Conservation (phyloP, 169 alveolate species). For the Cryptosporidium ubiquitum region DNA sequence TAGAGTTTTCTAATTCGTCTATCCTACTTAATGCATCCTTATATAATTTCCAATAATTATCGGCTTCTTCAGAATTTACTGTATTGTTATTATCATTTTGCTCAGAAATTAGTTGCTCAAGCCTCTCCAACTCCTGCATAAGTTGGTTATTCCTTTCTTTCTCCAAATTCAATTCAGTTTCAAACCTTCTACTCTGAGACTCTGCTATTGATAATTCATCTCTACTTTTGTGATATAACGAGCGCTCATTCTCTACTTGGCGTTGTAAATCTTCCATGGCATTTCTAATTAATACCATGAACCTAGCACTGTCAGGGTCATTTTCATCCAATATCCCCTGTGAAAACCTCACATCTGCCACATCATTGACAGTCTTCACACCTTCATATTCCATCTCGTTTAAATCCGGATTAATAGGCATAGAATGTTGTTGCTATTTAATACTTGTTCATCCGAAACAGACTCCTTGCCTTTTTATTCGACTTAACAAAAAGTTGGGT, state of each 20-base stretch:
- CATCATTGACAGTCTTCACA: slow-evolving; percentile 23
- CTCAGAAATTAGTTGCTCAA: slow-evolving; percentile 31
- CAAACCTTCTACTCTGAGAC: slow-evolving; percentile 38
- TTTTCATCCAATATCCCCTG: slow-evolving; percentile 69
- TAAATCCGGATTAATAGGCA: slow-evolving; percentile 6
- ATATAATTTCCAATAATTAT: slow-evolving; percentile 52
- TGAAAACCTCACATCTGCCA: not conserved
- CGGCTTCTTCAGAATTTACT: slow-evolving; percentile 2
- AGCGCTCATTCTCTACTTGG: slow-evolving; percentile 62
- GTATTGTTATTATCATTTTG: slow-evolving; percentile 21
- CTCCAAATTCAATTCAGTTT: slow-evolving; percentile 53
- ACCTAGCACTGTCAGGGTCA: slow-evolving; percentile 74
- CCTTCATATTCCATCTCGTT: slow-evolving; percentile 40
- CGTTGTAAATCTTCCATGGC: slow-evolving; percentile 73
- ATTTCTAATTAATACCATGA: slow-evolving; percentile 56
- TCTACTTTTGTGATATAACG: slow-evolving; percentile 53
- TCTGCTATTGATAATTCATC: slow-evolving; percentile 50
- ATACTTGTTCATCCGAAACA: slow-evolving; percentile 18
- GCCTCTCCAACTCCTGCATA: slow-evolving; percentile 30
- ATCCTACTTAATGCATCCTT: slow-evolving; percentile 61
- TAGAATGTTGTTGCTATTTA: not conserved
- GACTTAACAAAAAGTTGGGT: not conserved
- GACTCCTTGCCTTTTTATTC: not conserved
- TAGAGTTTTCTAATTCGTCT: slow-evolving; percentile 32
- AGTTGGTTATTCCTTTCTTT: slow-evolving; percentile 51